Percentiles rank a stretch among this genome's conserved stretches.
Conservation (phyloP, 352 stramenopile species). For the Achlya hypogyna region DNA sequence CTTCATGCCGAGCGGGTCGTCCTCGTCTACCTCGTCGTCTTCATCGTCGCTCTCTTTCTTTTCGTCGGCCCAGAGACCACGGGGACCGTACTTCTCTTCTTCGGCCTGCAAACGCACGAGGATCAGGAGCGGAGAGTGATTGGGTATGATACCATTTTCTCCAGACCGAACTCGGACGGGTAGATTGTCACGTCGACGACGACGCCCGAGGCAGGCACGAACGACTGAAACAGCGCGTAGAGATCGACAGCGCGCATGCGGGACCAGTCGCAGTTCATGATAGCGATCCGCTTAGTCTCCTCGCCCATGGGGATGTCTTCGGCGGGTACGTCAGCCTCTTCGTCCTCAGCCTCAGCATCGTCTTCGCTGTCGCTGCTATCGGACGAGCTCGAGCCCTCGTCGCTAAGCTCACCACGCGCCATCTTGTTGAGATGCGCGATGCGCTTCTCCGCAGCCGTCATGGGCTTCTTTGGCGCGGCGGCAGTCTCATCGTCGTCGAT, state of each 20-base stretch:
- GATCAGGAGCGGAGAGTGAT: background rate
- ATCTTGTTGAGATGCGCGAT: conserved; percentile 82
- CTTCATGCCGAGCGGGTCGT: conserved; percentile 61
- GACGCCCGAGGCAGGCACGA: conserved; percentile 81
- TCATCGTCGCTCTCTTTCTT: conserved; percentile 26
- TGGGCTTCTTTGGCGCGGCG: conserved; percentile 51
- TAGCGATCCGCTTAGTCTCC: conserved; percentile 83
- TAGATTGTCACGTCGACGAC: conserved; percentile 93
- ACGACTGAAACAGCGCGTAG: conserved; percentile 91
- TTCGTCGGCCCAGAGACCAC: conserved; percentile 41
- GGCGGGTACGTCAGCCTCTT: conserved; percentile 36
- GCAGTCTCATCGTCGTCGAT: conserved; percentile 22
- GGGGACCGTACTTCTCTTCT: conserved; percentile 62
- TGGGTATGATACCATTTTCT: conserved; percentile 78
- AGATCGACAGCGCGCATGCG: conserved; percentile 93
- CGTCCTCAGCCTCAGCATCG: conserved; percentile 22
- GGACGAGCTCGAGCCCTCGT: conserved; percentile 36
- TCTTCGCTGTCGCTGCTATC: conserved; percentile 35
- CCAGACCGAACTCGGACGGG: conserved; percentile 91
- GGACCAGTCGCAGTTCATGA: conserved; percentile 96
- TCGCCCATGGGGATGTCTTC: conserved; percentile 78
- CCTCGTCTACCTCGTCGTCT: conserved; percentile 29
- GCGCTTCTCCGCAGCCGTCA: conserved; percentile 21
- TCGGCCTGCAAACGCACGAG: conserved; percentile 45
- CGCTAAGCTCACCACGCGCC: conserved; percentile 71